phyloP scores from a whole-genome alignment of 805 yeast genomes.

The Cyberlindnera mycetangii region DNA sequence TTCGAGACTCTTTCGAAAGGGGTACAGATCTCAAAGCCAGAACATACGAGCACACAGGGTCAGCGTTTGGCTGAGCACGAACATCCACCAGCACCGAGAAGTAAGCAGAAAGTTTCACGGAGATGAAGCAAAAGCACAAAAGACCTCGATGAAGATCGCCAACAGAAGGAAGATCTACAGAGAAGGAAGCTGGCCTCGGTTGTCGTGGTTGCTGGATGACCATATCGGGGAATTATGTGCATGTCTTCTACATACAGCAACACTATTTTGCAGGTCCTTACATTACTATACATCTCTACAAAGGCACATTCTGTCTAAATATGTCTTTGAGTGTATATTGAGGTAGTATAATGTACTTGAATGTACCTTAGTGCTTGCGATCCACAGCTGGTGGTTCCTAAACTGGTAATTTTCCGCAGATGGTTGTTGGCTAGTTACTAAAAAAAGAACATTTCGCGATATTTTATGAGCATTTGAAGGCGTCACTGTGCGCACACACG shows the following conservation, averaged over 20 bases:
- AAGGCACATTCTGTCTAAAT: not conserved
- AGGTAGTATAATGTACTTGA: not conserved
- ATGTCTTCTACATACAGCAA: not conserved
- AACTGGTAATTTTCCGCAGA: not conserved
- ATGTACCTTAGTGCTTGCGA: not conserved
- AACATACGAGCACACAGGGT: no score
- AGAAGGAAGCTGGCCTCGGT: not conserved
- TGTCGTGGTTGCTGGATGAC: not conserved
- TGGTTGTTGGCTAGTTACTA: not conserved
- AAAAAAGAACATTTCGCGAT: not conserved
- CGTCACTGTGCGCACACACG: not conserved
- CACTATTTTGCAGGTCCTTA: no score
- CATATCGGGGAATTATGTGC: constrained; percentile 1
- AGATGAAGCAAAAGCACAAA: no score
- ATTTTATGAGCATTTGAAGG: not conserved
- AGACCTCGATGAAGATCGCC: no score
- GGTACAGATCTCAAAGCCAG: no score
- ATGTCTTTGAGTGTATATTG: not conserved
- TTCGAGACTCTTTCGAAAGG: no score
- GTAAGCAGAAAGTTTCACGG: no score
- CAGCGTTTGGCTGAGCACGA: no score
- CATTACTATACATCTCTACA: not conserved
- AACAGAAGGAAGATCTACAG: not conserved
- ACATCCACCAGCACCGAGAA: no score
- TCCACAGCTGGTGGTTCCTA: not conserved